Base-by-base conservation (phyloP, 208 protist genomes). In the Leishmania mexicana region DNA sequence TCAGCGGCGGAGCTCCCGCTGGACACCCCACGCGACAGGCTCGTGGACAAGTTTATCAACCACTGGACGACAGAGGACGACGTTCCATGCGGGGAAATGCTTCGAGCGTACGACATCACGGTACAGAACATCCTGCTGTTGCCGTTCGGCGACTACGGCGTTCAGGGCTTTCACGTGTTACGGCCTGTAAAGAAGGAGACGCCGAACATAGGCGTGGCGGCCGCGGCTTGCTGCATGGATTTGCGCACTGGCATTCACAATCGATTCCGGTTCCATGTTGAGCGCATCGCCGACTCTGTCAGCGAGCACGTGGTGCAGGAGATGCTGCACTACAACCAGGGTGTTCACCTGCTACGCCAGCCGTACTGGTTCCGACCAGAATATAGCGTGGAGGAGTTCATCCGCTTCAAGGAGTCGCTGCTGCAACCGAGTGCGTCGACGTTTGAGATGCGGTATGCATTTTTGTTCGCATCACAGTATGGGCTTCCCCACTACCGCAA, bases 361-460 rank as follows among this genome's bases (percentile, higher is more conserved):
- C 87, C 90, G 21, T 96, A 95, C 85, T 96, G 92, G 91, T 97
- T 96, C 72, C 85, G 88, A 19, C 93, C 95, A 2, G 93, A 97
- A 85, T 97, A 97, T 82, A 97, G 95, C 74, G 92, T 97, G 49
- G 93, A 97, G 88, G 93, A 97, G 85, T 95, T 93, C 76, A 95
- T 97, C 45, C 93, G 95, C 68, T 97, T 96, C 81, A 96, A 96
- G 83, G 93, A 97, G 83, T 94, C 90, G 53, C 79, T 97, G 45
- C 87, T 97, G 60, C 93, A 96, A 86, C 95, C 95, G 7, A 96
- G 92, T 54, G 95, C 95, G 49, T 92, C 92, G 40, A 88, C 86
- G 31, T 95, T 90, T 84, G 93, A 97, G 84, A 94, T 97, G 93
- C 95, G 95, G 21, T 97, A 96, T 78, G 91, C 90, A 3, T 85